phyloP scores from a whole-genome alignment of 768 basidiomycete genomes.

The Pleurotus ostreatus region DNA sequence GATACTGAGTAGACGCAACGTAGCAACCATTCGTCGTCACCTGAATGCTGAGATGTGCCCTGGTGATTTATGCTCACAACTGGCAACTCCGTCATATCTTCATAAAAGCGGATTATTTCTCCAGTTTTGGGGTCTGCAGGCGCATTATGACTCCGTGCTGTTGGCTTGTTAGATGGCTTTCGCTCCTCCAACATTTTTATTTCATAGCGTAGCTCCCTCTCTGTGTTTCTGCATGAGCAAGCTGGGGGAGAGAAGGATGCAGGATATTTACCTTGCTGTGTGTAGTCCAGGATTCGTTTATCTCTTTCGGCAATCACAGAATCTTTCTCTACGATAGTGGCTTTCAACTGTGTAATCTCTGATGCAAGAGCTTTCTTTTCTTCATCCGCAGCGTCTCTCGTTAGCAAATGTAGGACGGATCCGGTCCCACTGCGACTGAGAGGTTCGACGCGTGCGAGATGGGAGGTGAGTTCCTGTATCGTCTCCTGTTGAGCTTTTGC shows the following conservation, averaged over 20 bases:
- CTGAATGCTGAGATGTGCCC: slow-evolving; percentile 27
- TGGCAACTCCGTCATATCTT: slow-evolving; percentile 80
- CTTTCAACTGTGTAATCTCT: slow-evolving; percentile 41
- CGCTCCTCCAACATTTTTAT: slow-evolving; percentile 57
- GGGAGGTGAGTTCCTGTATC: slow-evolving; percentile 49
- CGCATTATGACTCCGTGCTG: slow-evolving; percentile 30
- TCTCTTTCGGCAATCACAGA: slow-evolving; percentile 38
- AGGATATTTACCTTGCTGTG: slow-evolving; percentile 41
- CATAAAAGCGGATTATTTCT: slow-evolving; percentile 70
- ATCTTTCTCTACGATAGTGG: slow-evolving; percentile 39
- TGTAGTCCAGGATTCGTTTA: slow-evolving; percentile 39
- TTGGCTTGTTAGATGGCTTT: slow-evolving; percentile 35
- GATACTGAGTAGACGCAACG: slow-evolving; percentile 63
- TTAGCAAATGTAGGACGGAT: slow-evolving; percentile 60
- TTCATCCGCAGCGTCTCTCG: slow-evolving; percentile 69
- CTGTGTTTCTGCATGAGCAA: slow-evolving; percentile 27
- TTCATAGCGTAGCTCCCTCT: slow-evolving; percentile 46
- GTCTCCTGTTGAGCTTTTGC: slow-evolving; percentile 58
- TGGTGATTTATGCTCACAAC: slow-evolving; percentile 54
- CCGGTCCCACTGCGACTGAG: slow-evolving; percentile 45
- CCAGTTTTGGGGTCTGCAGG: slow-evolving; percentile 56
- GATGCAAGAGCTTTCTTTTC: slow-evolving; percentile 53
- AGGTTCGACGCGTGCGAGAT: slow-evolving; percentile 52
- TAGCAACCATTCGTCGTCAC: slow-evolving; percentile 57
- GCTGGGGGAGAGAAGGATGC: neutral